phyloP scores from a whole-genome alignment of 345 rosid genomes.

The Euclidium syriacum region DNA sequence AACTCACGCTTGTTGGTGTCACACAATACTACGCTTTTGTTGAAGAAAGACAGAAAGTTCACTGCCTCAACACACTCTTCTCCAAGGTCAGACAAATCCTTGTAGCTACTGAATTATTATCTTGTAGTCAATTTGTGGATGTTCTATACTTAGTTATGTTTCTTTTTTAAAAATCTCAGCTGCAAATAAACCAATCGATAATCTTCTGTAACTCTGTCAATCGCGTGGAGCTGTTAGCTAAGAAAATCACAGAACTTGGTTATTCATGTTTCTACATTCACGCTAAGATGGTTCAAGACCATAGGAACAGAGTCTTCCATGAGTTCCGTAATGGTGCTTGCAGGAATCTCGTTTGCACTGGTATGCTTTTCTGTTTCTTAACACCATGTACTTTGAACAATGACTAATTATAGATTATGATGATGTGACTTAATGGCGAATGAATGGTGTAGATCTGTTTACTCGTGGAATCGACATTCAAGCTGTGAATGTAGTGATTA shows the following conservation, averaged over 20 bases:
- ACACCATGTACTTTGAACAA: conserved; percentile 8
- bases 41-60: conserved; percentile 99
- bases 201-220: conserved; percentile 98
- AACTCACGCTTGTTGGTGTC: conserved; percentile 95
- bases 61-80: conserved; percentile 98
- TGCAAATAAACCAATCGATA: conserved; percentile 98
- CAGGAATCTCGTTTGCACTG: conserved; percentile 99
- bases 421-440: neutral
- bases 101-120: neutral
- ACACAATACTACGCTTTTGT: conserved; percentile 97
- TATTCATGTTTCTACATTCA: conserved; percentile 98
- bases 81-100: conserved; percentile 60
- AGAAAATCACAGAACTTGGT: conserved; percentile 99
- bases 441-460: conserved; percentile 70
- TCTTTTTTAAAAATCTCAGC: conserved; percentile 51
- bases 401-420: neutral
- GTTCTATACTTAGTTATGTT: neutral
- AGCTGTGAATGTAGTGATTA: conserved; percentile 98
- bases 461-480: conserved; percentile 99
- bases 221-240: conserved; percentile 94
- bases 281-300: conserved; percentile 99
- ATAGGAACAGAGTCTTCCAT: conserved; percentile 98
- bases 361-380: conserved; percentile 37
- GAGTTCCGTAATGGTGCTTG: conserved; percentile 99
- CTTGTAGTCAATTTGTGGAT: neutral